Conservation (phyloP, 352 stramenopile genomes). For the Pilasporangium apinafurcum region DNA sequence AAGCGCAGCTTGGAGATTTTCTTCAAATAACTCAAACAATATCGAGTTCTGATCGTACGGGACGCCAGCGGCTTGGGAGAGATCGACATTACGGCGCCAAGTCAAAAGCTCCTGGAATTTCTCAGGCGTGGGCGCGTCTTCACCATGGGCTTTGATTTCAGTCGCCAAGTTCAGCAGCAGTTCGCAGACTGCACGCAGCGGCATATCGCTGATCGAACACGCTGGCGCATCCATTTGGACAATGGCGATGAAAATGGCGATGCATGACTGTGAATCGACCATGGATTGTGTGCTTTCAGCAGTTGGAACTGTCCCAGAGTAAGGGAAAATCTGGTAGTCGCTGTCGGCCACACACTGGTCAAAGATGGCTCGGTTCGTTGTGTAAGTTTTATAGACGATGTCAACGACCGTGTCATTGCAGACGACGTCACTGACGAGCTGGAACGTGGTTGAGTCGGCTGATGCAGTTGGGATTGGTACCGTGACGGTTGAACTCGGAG, state of each 20-base stretch:
- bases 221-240: slow-evolving; percentile 35
- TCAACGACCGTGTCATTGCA: slow-evolving; percentile 35
- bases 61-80: slow-evolving; percentile 25
- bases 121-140: slow-evolving; percentile 20
- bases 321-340: slow-evolving; percentile 63
- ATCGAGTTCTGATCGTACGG: slow-evolving; percentile 39
- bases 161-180: slow-evolving; percentile 55
- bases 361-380: slow-evolving; percentile 48
- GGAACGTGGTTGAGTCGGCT: slow-evolving; percentile 41
- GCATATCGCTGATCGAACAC: slow-evolving; percentile 44
- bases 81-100: slow-evolving; percentile 43
- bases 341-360: slow-evolving; percentile 44
- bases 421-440: slow-evolving; percentile 23
- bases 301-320: slow-evolving; percentile 31
- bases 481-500: no score
- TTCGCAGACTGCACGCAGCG: slow-evolving; percentile 36
- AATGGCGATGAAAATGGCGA: slow-evolving; percentile 48
- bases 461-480: slow-evolving; percentile 21
- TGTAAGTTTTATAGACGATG: slow-evolving; percentile 44
- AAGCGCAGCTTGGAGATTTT: slow-evolving; percentile 26
- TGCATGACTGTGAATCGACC: slow-evolving; percentile 34
- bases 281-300: slow-evolving; percentile 42
- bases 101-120: slow-evolving; percentile 46
- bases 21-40: slow-evolving; percentile 29
- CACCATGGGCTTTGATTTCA: slow-evolving; percentile 14